Percentiles rank a stretch among this genome's conserved stretches.
Conservation (phyloP, 768 basidiomycete species). For the Fomitopsis pulvina region DNA sequence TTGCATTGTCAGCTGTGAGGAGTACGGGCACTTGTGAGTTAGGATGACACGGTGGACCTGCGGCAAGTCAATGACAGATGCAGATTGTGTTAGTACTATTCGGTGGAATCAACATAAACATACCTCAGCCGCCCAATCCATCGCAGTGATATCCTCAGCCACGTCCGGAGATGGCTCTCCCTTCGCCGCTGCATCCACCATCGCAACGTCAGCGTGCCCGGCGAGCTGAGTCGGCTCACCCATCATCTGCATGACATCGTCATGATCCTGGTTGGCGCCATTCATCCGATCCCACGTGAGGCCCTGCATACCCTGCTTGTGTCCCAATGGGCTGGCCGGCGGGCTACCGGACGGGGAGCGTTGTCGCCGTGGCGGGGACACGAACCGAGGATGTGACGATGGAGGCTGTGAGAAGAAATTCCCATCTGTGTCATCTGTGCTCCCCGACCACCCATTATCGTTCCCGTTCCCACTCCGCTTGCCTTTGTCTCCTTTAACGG, state of each 20-base stretch:
- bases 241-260: not conserved
- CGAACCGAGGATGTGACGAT: not conserved
- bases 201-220: conserved; percentile 17
- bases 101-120: conserved; percentile 9
- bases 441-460: not conserved
- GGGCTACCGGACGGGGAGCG: conserved; percentile 21
- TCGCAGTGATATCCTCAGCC: conserved; percentile 24
- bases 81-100: not conserved
- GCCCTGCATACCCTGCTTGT: not conserved
- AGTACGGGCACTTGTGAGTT: conserved; percentile 41
- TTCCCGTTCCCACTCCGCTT: conserved; percentile 11
- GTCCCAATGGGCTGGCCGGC: conserved; percentile 1
- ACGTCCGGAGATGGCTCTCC: conserved; percentile 14
- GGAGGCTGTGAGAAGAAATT: conserved; percentile 8
- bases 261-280: too few species aligned
- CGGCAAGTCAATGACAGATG: conserved; percentile 2
- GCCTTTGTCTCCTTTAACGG: conserved; percentile 13
- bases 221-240: not conserved
- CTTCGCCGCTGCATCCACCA: conserved; percentile 17
- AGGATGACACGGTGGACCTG: conserved; percentile 60
- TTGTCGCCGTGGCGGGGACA: not conserved
- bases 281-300: too few species aligned
- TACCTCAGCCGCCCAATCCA: conserved; percentile 56
- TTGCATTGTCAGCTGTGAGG: conserved; percentile 43
- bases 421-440: not conserved